phyloP scores from a whole-genome alignment of 2,329 filamentous ascomycete species.

The Byssoonygena ceratinophila region DNA sequence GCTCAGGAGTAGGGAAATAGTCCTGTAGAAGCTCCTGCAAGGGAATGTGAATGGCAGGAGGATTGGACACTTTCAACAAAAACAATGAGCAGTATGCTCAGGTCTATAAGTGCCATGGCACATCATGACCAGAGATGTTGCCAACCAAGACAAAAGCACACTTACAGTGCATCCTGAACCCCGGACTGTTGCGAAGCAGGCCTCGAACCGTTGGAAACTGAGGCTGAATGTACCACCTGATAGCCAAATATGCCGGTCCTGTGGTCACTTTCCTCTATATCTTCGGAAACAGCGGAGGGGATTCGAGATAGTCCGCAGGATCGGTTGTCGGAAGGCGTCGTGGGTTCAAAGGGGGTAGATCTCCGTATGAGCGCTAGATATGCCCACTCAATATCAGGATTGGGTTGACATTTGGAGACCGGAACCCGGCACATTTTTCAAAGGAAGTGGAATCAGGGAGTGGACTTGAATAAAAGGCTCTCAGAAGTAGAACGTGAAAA shows the following conservation, averaged over 20 bases:
- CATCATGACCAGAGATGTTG: slow-evolving; percentile 21
- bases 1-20: neutral
- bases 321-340: slow-evolving; percentile 32
- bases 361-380: slow-evolving; percentile 29
- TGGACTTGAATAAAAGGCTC: neutral
- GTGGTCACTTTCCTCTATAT: slow-evolving; percentile 41
- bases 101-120: neutral
- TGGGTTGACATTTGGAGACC: neutral
- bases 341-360: slow-evolving; percentile 31
- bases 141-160: slow-evolving; percentile 36
- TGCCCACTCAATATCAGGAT: slow-evolving; percentile 21
- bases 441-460: neutral
- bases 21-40: neutral
- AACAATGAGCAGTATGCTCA: neutral
- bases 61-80: neutral
- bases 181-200: slow-evolving; percentile 44
- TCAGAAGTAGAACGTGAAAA: neutral
- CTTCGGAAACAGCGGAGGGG: slow-evolving; percentile 29
- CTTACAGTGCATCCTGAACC: slow-evolving; percentile 46
- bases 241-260: slow-evolving; percentile 42
- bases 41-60: neutral
- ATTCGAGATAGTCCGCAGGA: slow-evolving; percentile 29
- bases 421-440: neutral
- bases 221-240: slow-evolving; percentile 29
- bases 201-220: slow-evolving; percentile 41